A percentile compares a stretch with the other conserved stretches of the same genome.
Conservation (phyloP, 2,329 filamentous ascomycete genomes). For the Arthrobotrys conoides region DNA sequence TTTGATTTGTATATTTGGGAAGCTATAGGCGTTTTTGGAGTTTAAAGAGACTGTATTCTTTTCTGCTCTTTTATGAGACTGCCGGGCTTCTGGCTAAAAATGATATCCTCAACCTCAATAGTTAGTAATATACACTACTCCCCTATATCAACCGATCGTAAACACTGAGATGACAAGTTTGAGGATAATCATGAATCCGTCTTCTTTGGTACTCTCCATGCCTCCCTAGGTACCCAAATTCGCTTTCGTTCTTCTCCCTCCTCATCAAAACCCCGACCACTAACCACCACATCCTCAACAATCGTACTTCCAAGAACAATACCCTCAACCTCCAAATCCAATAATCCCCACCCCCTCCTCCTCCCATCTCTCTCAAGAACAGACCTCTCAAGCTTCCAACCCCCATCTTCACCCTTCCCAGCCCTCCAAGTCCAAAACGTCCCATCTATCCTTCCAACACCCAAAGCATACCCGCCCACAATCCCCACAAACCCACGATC, state of each 20-base stretch:
- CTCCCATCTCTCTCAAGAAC: neutral
- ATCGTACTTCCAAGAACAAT: neutral
- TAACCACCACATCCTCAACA: conserved; percentile 5
- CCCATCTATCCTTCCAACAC: conserved; percentile 31
- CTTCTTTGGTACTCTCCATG: conserved; percentile 27
- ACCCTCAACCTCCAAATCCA: neutral
- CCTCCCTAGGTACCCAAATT: conserved; percentile 39
- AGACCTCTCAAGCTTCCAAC: conserved; percentile 32
- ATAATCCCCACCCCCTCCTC: conserved; percentile 20
- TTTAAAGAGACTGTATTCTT: neutral
- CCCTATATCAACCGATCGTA: neutral
- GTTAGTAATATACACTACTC: neutral
- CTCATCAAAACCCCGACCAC: neutral
- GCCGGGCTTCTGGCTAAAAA: neutral
- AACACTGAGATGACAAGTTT: no score
- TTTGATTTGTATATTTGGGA: neutral
- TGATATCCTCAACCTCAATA: no score
- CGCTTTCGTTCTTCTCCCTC: neutral
- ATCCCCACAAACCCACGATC: conserved; percentile 48
- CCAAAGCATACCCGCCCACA: conserved; percentile 31
- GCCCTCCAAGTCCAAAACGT: conserved; percentile 54
- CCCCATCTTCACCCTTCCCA: neutral
- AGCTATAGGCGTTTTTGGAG: neutral
- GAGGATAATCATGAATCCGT: no score
- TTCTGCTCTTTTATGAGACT: neutral